Conservation (phyloP, 495 filamentous ascomycete species). For the Aspergillus ostianus region DNA sequence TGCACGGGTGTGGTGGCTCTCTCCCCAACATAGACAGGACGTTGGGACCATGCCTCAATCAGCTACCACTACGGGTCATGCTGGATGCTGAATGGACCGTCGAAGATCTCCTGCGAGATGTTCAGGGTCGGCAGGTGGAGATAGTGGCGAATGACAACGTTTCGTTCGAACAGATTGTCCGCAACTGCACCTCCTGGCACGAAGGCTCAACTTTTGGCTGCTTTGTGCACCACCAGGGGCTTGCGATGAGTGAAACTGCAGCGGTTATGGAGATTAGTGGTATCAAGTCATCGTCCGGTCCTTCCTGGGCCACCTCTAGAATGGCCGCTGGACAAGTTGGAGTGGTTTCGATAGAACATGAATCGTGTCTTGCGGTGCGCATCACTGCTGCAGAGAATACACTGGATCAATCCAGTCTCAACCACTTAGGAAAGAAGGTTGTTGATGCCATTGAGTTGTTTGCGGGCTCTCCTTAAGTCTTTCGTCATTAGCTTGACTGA, state of each 20-base stretch:
- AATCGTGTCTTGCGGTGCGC: no score
- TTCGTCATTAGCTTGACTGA: no score
- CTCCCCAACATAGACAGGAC: constrained; percentile 42
- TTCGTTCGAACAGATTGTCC: constrained; percentile 44
- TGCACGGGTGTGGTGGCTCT: constrained; percentile 46
- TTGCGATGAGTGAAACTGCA: constrained; percentile 19
- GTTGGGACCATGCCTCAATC: constrained; percentile 48
- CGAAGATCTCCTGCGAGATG: constrained; percentile 37
- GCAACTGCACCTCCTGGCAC: constrained; percentile 48
- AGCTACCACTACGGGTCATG: constrained; percentile 45
- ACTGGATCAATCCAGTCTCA: no score
- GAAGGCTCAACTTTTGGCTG: constrained; percentile 5
- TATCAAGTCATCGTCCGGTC: constrained; percentile 6
- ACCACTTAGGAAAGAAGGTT: no score
- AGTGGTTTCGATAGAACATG: constrained; percentile 10
- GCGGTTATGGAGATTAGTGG: not conserved
- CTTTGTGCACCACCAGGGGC: constrained; percentile 13
- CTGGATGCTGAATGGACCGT: constrained; percentile 34
- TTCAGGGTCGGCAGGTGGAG: constrained; percentile 47
- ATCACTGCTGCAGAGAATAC: no score
- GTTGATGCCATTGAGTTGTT: no score
- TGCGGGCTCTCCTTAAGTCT: no score
- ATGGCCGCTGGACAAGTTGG: constrained; percentile 9
- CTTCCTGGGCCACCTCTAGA: constrained; percentile 11
- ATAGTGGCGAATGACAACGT: constrained; percentile 42